Base-by-base conservation (phyloP, 1,284 basidiomycete species). In the Veloboletus limbatus region DNA sequence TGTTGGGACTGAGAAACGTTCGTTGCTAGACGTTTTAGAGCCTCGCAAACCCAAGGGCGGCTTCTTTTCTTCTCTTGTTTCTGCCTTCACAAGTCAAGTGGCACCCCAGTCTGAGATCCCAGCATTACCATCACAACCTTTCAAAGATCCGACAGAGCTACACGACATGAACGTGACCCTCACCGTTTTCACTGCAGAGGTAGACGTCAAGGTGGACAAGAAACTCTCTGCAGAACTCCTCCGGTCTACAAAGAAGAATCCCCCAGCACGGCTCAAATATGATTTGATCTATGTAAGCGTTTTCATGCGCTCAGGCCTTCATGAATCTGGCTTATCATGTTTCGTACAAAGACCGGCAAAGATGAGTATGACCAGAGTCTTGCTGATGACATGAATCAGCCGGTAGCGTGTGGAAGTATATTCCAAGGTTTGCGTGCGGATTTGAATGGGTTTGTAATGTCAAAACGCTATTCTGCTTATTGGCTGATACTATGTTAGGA, bases 231-330 rank as follows among this genome's bases (percentile, higher is more conserved):
- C 76, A 2, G 96, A 98, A 65, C 75, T 99, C 26, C 80, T 92
- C 56, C 77, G 96, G 40, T 92, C 92, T 8, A 99, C 95, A 1
- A 97, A 97, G 78, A 99, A 99, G 74, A 85, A 90, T 33, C 88
- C 93, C 0, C 97, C 97, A 0, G 73, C 71, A 8, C 78, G 74
- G 44, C 82, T 95, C 60, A 83, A 79, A 39, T 87, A 92, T 47
- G 84, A 90, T 55, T 72, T 99, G 17, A 92, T 99, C 34, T 98
- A 92, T 71, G 88, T 89, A 45, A 48, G 82, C 70, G 3, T 30
- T 46, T 24, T 26, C 11, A 10, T 44, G 14, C 20, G 11, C 22
- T 44, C 10, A 8, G 33, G n/a, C 16, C 27, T 31, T 43, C 42
- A 24, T 34, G 22, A 30, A 37, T n/a, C n/a, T n/a, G 16, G 17